Evolutionary conservation across 2,329 filamentous ascomycete species (phyloP), one percentile per base, ranked within the genome.

Genomic region (Fusarium sambucinum): DNA sequence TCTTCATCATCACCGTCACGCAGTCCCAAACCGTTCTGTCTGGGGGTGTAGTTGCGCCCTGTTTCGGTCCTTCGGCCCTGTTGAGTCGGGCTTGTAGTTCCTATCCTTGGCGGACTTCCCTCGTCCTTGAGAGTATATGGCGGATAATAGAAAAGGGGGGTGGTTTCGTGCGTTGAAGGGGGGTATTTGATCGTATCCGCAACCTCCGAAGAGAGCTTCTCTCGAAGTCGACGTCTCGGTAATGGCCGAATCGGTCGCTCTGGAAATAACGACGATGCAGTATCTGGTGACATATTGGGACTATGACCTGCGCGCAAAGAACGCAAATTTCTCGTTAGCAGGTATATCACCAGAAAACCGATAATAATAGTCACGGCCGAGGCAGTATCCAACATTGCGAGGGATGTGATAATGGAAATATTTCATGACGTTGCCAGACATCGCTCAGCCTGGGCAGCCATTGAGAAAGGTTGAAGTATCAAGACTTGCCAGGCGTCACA

Each of bases 181-280:
- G 95, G 94, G 73, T 93, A 97, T 72, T 90, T 86, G 73, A 97
- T 96, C 30, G 90, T 88, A 54, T 91, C 90, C 58, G 92, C 93
- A 73, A 92, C 90, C 78, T 97, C 93, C 63, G 92, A 90, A 32
- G 95, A 94, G 53, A 99, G 85, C 58, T 93, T 90, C 77, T 96
- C 94, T 74, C 94, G 92, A 55, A 99, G 86, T 69, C 92, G 91
- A 75, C 94, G 91, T 81, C 92, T 96, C 42, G 96, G 96, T 63
- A 99, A 83, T 58, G 96, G 96, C 76, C 94, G 91, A 77, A 99
- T 99, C 64, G 95, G 92, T 79, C 96, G 90, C 77, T 97, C 92
- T 70, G 93, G 93, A 77, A 92, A 97, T 75, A 93, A 85, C 62
- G 92, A 89, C 63, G 93, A 96, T 68, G 89, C 86, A 61, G 91